A percentile compares a stretch with the other conserved stretches of the same genome.
Conservation (phyloP, 805 yeast species). For the Saturnispora sanitii region DNA sequence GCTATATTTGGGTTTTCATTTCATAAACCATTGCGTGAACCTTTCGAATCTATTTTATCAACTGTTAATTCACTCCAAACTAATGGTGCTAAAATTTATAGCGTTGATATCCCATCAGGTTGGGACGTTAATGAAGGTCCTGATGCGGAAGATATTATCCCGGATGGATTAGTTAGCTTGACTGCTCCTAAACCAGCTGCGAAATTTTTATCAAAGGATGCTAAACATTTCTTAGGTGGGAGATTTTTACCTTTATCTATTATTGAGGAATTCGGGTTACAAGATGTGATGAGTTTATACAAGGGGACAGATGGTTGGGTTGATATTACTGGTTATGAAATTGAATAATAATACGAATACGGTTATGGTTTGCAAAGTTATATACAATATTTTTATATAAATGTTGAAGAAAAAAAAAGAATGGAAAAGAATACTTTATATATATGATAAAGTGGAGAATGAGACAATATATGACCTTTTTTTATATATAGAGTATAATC, state of each 20-base stretch:
- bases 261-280: constrained; percentile 66
- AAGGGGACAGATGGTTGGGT: neutral
- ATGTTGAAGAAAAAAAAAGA: neutral
- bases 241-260: constrained; percentile 61
- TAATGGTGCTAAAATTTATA: constrained; percentile 45
- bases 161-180: constrained; percentile 64
- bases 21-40: constrained; percentile 76
- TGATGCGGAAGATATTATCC: constrained; percentile 32
- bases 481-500: too few species aligned
- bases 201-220: constrained; percentile 35
- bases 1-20: constrained; percentile 91
- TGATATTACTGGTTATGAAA: constrained; percentile 1
- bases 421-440: too few species aligned
- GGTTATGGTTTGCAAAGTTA: too few species aligned
- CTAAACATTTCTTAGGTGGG: constrained; percentile 79
- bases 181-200: constrained; percentile 95
- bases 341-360: neutral
- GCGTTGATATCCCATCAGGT: constrained; percentile 91
- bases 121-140: constrained; percentile 96
- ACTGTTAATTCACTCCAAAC: constrained; percentile 28
- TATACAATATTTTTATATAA: neutral
- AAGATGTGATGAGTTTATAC: constrained; percentile 32
- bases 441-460: too few species aligned
- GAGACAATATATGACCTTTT: too few species aligned
- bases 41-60: constrained; percentile 47